phyloP scores from a whole-genome alignment of 179 eudicot genomes.

The Gypsophila paniculata region DNA sequence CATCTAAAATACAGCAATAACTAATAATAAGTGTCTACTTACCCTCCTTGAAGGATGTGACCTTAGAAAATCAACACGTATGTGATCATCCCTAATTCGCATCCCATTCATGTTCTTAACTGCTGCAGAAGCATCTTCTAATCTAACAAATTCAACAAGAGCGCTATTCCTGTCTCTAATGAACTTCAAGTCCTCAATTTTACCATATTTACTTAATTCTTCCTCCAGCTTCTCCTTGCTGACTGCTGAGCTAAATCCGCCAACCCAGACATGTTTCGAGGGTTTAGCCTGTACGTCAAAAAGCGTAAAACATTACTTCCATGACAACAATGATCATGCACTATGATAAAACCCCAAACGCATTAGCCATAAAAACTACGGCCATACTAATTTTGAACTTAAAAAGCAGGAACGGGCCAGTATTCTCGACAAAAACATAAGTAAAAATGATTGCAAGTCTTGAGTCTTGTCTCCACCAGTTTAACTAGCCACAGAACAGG shows the following conservation, averaged over 20 bases:
- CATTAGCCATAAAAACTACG: too few species aligned
- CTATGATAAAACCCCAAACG: not conserved
- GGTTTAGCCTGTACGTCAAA: constrained; percentile 72
- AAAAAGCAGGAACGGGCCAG: not conserved
- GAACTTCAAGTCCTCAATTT: constrained; percentile 78
- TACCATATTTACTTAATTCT: constrained; percentile 67
- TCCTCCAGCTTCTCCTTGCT: constrained; percentile 74
- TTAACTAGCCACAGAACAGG: not conserved
- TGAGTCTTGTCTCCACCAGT: not conserved
- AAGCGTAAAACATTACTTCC: constrained; percentile 9
- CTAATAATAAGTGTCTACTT: constrained; percentile 26
- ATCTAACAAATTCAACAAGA: constrained; percentile 55
- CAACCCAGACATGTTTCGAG: constrained; percentile 89
- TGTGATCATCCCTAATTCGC: constrained; percentile 53
- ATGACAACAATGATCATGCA: not conserved
- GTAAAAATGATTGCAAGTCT: not conserved
- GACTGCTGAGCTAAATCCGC: constrained; percentile 66
- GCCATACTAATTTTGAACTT: not conserved
- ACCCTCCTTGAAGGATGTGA: constrained; percentile 72
- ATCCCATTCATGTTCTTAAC: constrained; percentile 66
- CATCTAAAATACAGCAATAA: not conserved
- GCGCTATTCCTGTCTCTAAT: constrained; percentile 83
- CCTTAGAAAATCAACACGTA: constrained; percentile 87
- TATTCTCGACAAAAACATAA: not conserved
- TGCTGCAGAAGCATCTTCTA: constrained; percentile 88